Evolutionary conservation across 208 protist species (phyloP).

Genomic region (Leishmania turanica): DNA sequence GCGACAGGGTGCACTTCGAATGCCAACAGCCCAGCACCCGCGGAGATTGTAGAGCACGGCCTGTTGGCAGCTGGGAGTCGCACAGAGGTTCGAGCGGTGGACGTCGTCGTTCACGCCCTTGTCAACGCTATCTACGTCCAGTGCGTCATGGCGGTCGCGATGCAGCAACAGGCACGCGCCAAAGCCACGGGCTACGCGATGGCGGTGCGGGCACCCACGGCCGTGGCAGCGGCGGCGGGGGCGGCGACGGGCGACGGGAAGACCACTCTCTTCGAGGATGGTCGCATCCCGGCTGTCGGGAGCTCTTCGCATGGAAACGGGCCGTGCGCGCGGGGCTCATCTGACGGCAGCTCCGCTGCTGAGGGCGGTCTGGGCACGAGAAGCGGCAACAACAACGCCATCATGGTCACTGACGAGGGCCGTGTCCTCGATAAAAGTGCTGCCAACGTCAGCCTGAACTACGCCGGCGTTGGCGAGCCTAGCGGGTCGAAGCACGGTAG

Average conservation of each 20-base stretch:
- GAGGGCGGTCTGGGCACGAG: not conserved
- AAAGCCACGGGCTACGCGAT: not conserved
- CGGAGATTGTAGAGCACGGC: conserved; percentile 6
- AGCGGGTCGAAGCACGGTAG: conserved; percentile 13
- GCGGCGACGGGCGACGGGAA: not conserved
- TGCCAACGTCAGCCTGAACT: conserved; percentile 22
- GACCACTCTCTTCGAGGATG: not conserved
- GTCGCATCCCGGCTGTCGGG: conserved; percentile 7
- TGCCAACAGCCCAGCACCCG: not conserved
- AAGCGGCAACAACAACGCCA: not conserved
- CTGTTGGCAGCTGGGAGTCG: conserved; percentile 19
- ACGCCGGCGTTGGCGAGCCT: conserved; percentile 1
- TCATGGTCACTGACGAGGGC: conserved; percentile 7
- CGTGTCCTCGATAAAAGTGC: conserved; percentile 14
- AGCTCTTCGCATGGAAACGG: conserved; percentile 6
- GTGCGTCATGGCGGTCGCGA: conserved; percentile 16
- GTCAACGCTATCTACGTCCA: conserved; percentile 36
- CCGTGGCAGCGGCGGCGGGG: not conserved
- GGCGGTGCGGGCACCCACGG: conserved; percentile 8
- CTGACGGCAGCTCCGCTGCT: not conserved
- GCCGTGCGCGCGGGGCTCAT: not conserved
- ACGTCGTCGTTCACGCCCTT: conserved; percentile 38
- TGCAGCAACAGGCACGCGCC: conserved; percentile 15
- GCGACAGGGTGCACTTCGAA: not conserved
- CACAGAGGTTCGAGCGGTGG: conserved; percentile 29